Percentiles rank a stretch among this genome's conserved stretches.
Evolutionary conservation across 345 rosid genomes (phyloP).

Genomic region (Litchi chinensis): DNA sequence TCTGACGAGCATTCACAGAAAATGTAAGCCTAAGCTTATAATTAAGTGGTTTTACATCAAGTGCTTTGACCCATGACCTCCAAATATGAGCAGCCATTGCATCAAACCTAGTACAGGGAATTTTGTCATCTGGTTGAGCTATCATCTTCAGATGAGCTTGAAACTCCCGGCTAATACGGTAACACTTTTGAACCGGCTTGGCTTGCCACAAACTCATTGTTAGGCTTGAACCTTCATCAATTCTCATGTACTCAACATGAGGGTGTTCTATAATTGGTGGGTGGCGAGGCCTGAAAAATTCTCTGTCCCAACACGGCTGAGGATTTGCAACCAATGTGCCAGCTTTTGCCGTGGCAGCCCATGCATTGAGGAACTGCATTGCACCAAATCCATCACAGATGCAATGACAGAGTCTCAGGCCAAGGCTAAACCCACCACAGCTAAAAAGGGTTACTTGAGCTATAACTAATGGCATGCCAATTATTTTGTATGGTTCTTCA

Average conservation of each 20-base stretch:
- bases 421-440: conserved; percentile 88
- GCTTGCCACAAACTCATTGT: conserved; percentile 65
- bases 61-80: conserved; percentile 92
- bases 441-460: conserved; percentile 79
- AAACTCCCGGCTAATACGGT: conserved; percentile 65
- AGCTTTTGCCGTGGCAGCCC: conserved; percentile 72
- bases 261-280: conserved; percentile 65
- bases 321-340: conserved; percentile 59
- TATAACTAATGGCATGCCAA: conserved; percentile 80
- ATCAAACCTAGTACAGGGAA: conserved; percentile 68
- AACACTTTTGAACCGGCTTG: conserved; percentile 76
- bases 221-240: conserved; percentile 70
- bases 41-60: conserved; percentile 69
- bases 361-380: conserved; percentile 79
- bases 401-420: conserved; percentile 86
- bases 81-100: conserved; percentile 92
- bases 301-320: conserved; percentile 78
- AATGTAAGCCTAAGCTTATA: conserved; percentile 80
- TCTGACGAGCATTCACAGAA: conserved; percentile 76
- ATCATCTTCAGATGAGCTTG: conserved; percentile 56
- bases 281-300: conserved; percentile 59
- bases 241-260: conserved; percentile 68
- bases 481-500: conserved; percentile 80
- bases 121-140: conserved; percentile 50
- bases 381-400: conserved; percentile 93